Evolutionary conservation across 2,329 filamentous ascomycete species (phyloP).

Genomic region (Bipolaris zeicola): DNA sequence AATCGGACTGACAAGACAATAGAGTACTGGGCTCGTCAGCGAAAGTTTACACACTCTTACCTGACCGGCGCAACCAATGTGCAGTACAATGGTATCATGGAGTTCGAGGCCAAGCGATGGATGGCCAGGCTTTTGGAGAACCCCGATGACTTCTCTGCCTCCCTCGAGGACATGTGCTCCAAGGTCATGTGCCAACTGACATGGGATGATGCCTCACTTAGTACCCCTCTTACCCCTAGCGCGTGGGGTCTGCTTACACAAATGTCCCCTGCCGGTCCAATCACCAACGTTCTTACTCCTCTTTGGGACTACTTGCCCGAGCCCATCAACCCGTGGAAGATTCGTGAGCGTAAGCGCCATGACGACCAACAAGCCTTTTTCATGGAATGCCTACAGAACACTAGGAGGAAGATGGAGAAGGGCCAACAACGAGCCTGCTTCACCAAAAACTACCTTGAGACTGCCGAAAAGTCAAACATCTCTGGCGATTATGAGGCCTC

Average conservation of each 20-base stretch:
- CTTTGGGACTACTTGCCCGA: constrained; percentile 58
- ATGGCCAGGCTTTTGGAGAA: constrained; percentile 56
- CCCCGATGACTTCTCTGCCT: constrained; percentile 58
- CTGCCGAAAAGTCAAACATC: constrained; percentile 49
- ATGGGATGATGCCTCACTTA: constrained; percentile 59
- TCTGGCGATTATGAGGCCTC: constrained; percentile 48
- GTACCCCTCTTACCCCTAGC: constrained; percentile 56
- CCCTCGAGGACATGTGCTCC: constrained; percentile 63
- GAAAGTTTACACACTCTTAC: constrained; percentile 59
- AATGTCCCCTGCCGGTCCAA: constrained; percentile 63
- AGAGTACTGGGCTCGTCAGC: constrained; percentile 62
- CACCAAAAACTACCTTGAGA: constrained; percentile 42
- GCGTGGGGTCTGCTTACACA: constrained; percentile 63
- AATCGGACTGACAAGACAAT: constrained; percentile 16
- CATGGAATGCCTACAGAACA: constrained; percentile 54
- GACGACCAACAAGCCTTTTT: constrained; percentile 61
- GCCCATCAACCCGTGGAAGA: constrained; percentile 61
- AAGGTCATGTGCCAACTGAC: constrained; percentile 62
- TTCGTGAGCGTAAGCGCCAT: constrained; percentile 58
- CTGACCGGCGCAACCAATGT: constrained; percentile 55
- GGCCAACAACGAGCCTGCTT: constrained; percentile 43
- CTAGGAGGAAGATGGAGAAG: constrained; percentile 42
- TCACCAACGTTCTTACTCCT: constrained; percentile 62
- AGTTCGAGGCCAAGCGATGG: constrained; percentile 62
- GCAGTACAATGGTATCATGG: constrained; percentile 56